Evolutionary conservation across 768 basidiomycete genomes (phyloP), one percentile per base, ranked within the genome.

Genomic region (Nevesoporus exiguus): DNA sequence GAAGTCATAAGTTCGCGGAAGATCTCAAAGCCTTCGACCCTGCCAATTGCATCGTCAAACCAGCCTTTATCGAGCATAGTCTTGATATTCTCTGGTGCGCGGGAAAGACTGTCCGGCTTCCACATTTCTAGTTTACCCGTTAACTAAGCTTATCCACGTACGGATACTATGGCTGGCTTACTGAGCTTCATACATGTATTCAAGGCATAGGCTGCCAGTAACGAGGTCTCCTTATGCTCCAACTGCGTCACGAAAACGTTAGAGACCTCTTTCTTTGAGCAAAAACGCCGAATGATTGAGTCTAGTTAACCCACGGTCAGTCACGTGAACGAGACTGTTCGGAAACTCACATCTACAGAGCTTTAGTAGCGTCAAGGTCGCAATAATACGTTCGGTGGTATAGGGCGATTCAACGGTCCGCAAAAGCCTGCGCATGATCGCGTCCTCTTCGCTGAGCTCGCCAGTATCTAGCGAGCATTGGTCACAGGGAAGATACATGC

Each of bases 331-430:
- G 8, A 19, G 30, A 34, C 3, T 7, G 11, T 17, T 40, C 3
- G 10, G 33, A 21, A 19, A 29, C 56, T 47, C 33, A 59, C 56
- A n/a, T 25, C 22, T 30, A 19, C 52, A 59, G 13, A 60, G 21
- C 19, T 59, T 60, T 13, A 60, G 19, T 31, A 60, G 21, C 8
- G 52, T 40, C 39, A 60, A 46, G 13, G 59, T 60, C 10, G 52
- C 49, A 1, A 7, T 22, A 3, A 17, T 59, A 41, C 59, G 49
- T 14, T 46, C 5, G 21, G 24, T 27, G 19, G 17, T 8, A 41
- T 49, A 3, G 2, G 24, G 7, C 2, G 56, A 58, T 17, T 46
- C 5, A 31, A 49, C 24, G 3, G 59, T 19, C 19, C 0, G 34
- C 8, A 54, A 3, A 9, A 60, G 19, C 25, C 45, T 40, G 24